phyloP scores from a whole-genome alignment of 2,329 filamentous ascomycete genomes.

The Fusarium sp. region DNA sequence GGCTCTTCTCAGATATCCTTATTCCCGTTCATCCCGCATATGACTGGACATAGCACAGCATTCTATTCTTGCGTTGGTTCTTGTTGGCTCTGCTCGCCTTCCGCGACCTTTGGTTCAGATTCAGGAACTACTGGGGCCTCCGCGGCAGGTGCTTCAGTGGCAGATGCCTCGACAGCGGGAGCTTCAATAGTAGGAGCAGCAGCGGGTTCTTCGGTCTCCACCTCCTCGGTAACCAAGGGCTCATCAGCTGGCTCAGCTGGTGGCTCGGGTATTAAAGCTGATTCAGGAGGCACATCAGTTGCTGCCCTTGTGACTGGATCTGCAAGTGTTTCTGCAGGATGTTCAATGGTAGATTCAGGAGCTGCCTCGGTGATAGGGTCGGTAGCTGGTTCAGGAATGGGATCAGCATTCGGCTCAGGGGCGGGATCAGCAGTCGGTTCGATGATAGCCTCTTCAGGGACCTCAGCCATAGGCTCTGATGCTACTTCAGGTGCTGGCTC shows the following conservation, averaged over 20 bases:
- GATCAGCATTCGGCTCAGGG: not conserved
- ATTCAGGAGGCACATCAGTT: slow-evolving; percentile 10
- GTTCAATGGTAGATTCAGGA: not conserved
- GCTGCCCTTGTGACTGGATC: not conserved
- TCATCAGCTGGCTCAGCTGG: slow-evolving; percentile 19
- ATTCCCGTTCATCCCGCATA: no score
- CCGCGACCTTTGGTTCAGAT: slow-evolving; percentile 1
- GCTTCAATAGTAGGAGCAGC: slow-evolving; percentile 11
- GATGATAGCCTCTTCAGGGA: not conserved
- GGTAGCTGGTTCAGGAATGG: not conserved
- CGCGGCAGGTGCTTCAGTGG: slow-evolving; percentile 12
- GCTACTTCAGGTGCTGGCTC: not conserved
- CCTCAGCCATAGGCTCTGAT: slow-evolving; percentile 3
- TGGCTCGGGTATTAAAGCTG: slow-evolving; percentile 20
- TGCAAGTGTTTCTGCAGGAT: not conserved
- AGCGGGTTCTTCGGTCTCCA: slow-evolving; percentile 22
- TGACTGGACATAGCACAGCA: not conserved
- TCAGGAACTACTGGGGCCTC: slow-evolving; percentile 4
- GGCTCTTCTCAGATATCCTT: not conserved
- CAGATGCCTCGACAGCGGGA: not conserved
- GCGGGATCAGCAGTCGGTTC: not conserved
- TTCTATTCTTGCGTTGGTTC: slow-evolving; percentile 9
- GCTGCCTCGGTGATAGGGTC: not conserved
- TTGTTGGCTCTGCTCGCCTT: slow-evolving; percentile 25
- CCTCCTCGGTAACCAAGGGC: slow-evolving; percentile 3